Evolutionary conservation across 2,329 filamentous ascomycete genomes (phyloP).

Genomic region (Fusarium dlaminii): DNA sequence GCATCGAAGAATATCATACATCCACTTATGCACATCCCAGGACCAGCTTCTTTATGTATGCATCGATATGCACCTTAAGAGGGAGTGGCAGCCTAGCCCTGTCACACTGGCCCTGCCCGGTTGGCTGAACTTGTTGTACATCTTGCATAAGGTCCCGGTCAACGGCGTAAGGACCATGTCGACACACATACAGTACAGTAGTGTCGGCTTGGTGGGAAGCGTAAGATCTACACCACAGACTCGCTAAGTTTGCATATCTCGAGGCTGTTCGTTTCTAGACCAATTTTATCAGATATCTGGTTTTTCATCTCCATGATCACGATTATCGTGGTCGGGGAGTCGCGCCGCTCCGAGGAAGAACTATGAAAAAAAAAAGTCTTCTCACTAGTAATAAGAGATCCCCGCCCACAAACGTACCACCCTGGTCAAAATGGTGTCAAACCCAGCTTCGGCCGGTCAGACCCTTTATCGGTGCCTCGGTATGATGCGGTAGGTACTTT

Average conservation of each 20-base stretch:
- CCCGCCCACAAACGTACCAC: constrained; percentile 8
- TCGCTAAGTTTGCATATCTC: constrained; percentile 27
- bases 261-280: neutral
- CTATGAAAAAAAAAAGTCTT: constrained; percentile 10
- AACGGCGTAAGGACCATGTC: constrained; percentile 34
- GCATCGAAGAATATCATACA: constrained; percentile 30
- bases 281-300: neutral
- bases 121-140: constrained; percentile 41
- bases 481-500: neutral
- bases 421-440: constrained; percentile 17
- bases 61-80: constrained; percentile 34
- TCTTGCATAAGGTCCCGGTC: constrained; percentile 40
- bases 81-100: constrained; percentile 35
- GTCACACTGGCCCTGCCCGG: constrained; percentile 32
- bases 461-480: constrained; percentile 8
- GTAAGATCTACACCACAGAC: constrained; percentile 40
- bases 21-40: constrained; percentile 35
- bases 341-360: constrained; percentile 7
- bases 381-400: neutral
- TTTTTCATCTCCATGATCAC: neutral
- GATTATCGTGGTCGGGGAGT: neutral
- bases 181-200: neutral
- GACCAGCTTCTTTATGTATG: constrained; percentile 29
- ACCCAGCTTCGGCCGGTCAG: constrained; percentile 9
- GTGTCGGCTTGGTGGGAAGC: constrained; percentile 35